These are phyloP conservation scores for Aaosphaeria arxii DNA, from an alignment of 2,329 filamentous ascomycete genomes.

Conservation along the genomic window DNA sequence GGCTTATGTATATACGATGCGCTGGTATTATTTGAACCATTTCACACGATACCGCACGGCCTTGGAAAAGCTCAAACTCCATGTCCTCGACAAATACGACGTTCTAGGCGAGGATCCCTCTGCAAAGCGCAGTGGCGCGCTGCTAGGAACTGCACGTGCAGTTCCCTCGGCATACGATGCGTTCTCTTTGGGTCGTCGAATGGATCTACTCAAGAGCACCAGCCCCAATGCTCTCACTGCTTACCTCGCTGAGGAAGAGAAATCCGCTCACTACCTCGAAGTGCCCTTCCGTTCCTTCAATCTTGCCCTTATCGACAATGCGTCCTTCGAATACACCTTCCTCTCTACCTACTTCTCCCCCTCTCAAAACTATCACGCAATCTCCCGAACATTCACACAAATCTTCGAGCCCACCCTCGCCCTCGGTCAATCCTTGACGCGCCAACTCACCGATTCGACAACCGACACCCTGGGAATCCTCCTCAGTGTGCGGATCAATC, in stretches of 20 bases:
- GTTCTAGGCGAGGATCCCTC: conserved; percentile 76
- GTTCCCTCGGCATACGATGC: conserved; percentile 71
- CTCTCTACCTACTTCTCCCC: conserved; percentile 86
- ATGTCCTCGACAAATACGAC: conserved; percentile 78
- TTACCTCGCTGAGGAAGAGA: conserved; percentile 88
- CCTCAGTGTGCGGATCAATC: conserved; percentile 89
- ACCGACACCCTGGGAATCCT: conserved; percentile 84
- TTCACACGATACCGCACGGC: conserved; percentile 85
- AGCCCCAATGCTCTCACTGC: conserved; percentile 78
- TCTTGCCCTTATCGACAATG: conserved; percentile 88
- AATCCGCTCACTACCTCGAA: conserved; percentile 81
- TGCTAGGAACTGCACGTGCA: conserved; percentile 24
- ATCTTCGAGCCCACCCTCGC: conserved; percentile 88
- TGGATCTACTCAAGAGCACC: conserved; percentile 73
- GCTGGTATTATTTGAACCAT: conserved; percentile 94
- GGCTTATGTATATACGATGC: conserved; percentile 97
- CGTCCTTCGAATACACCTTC: conserved; percentile 92
- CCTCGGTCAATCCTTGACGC: conserved; percentile 76
- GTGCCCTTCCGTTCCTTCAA: conserved; percentile 93
- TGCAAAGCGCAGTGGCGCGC: conserved; percentile 56
- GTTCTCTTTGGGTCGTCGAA: conserved; percentile 82
- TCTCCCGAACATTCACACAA: conserved; percentile 79
- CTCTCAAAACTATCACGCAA: conserved; percentile 68
- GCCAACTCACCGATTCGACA: conserved; percentile 69
- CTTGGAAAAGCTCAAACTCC: conserved; percentile 79